Base-by-base conservation (phyloP, 805 yeast species). In the Pichia thaimueangensis region DNA sequence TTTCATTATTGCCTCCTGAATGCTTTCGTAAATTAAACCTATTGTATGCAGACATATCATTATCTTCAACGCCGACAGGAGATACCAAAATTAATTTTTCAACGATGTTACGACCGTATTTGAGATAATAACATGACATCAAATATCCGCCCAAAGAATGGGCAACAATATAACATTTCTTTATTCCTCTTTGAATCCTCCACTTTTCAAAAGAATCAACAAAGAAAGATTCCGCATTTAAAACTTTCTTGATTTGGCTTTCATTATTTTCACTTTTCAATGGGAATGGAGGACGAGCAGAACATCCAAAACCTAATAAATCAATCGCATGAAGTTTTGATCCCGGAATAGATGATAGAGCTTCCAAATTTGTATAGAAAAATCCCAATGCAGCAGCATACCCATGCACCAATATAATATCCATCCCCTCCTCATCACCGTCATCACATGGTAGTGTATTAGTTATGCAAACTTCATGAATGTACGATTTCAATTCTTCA, bases 361-460 rank as follows among this genome's bases (percentile, higher is more conserved):
- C 68, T 31, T 72, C 75, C 53, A 85, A 79, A 56, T 86, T 89
- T 44, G 78, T 73, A 57, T 80, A 79, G 54, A 78, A 91, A 41
- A 87, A 78, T 28, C 93, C 91, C 15, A 88, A 73, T 1, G 95
- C 83, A 0, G 97, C 95, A 1, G 95, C 96, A 57, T 86, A 88
- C 0, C 98, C 98, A 61, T 91, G 98, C 2, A 91, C 65, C 46
- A 91, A 60, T 4, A 91, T 87, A 9, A 87, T 62, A 17, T 42
- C 41, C 9, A 23, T 27, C 5, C 25, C 33, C 7, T 35, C 35
- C 10, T 12, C 35, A 6, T 35, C 31, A 15, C n/a, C 32, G n/a
- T 11, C 16, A 19, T 20, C 22, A 10, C 15, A 9, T 5, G 24
- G 5, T 13, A 10, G 6, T 6, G 41, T 29, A 34, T 22, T 9